A percentile compares a stretch with the other conserved stretches of the same genome.
phyloP scores from a whole-genome alignment of 257 asterid species.

The Plantago ovata region DNA sequence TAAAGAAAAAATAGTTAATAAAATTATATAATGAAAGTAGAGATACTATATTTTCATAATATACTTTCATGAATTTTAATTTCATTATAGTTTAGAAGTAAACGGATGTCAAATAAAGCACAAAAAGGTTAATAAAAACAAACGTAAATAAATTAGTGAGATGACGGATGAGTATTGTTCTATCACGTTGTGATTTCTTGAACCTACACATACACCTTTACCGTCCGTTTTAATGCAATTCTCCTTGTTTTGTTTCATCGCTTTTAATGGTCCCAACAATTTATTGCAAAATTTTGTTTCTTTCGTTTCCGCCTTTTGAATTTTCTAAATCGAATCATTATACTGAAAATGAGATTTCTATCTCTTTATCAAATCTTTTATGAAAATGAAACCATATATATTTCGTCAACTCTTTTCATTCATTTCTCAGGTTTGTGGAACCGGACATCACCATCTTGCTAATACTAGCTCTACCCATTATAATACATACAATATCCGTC shows the following conservation, averaged over 20 bases:
- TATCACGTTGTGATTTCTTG: conserved; percentile 21
- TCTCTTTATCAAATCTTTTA: conserved; percentile 6
- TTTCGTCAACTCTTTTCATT: conserved; percentile 8
- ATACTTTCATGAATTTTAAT: no score
- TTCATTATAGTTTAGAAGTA: no score
- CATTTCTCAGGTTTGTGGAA: neutral
- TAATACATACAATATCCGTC: no score
- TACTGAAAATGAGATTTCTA: conserved; percentile 3
- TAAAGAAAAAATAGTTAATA: no score
- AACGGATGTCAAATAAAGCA: no score
- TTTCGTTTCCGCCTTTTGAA: neutral
- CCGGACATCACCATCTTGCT: neutral
- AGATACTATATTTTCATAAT: no score
- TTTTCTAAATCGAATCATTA: neutral
- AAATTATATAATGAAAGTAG: no score
- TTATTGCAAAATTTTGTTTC: neutral
- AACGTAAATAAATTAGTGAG: no score
- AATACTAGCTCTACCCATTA: conserved; percentile 3
- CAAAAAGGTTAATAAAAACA: no score
- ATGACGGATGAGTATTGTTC: no score
- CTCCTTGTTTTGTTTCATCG: neutral
- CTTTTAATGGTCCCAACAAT: neutral
- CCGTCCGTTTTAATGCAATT: neutral
- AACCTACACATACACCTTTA: neutral
- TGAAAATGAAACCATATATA: neutral